phyloP scores from a whole-genome alignment of 805 yeast species.

The Wickerhamiella hasegawae region DNA sequence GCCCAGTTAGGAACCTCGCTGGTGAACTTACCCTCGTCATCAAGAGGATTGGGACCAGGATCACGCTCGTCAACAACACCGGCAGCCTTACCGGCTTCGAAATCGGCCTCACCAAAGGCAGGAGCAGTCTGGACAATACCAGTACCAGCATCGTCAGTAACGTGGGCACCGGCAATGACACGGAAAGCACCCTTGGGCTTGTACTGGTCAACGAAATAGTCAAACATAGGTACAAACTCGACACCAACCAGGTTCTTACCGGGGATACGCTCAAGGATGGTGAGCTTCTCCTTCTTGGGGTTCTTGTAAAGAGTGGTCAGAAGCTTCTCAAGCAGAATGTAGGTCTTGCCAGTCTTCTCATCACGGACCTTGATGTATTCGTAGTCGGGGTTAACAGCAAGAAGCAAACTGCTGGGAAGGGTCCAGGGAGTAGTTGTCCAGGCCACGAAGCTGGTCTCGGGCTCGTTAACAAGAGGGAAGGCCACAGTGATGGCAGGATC shows the following conservation, averaged over 20 bases:
- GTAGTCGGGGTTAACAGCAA: constrained; percentile 80
- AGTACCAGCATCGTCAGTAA: constrained; percentile 90
- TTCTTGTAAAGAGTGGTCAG: constrained; percentile 79
- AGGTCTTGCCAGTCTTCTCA: constrained; percentile 68
- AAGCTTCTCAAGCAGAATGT: constrained; percentile 70
- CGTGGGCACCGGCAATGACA: constrained; percentile 72
- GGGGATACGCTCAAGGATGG: constrained; percentile 59
- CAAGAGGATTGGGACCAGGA: constrained; percentile 85
- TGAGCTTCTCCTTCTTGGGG: constrained; percentile 78
- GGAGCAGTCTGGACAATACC: constrained; percentile 99
- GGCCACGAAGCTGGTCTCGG: constrained; percentile 72
- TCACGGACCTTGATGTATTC: constrained; percentile 88
- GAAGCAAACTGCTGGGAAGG: constrained; percentile 80
- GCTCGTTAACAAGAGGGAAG: constrained; percentile 67
- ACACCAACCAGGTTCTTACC: constrained; percentile 71
- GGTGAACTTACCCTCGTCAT: constrained; percentile 81
- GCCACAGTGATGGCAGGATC: constrained; percentile 95
- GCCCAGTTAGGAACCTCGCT: constrained; percentile 53
- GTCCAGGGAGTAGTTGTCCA: constrained; percentile 99
- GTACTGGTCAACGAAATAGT: constrained; percentile 62
- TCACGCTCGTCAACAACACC: constrained; percentile 59
- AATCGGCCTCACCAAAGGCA: constrained; percentile 98
- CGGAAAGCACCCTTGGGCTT: constrained; percentile 56
- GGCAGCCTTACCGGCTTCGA: constrained; percentile 54
- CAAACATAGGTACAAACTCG: constrained; percentile 70